A percentile compares a stretch with the other conserved stretches of the same genome.
Evolutionary conservation across 257 asterid species (phyloP).

Genomic region (Solanum sitiens): DNA sequence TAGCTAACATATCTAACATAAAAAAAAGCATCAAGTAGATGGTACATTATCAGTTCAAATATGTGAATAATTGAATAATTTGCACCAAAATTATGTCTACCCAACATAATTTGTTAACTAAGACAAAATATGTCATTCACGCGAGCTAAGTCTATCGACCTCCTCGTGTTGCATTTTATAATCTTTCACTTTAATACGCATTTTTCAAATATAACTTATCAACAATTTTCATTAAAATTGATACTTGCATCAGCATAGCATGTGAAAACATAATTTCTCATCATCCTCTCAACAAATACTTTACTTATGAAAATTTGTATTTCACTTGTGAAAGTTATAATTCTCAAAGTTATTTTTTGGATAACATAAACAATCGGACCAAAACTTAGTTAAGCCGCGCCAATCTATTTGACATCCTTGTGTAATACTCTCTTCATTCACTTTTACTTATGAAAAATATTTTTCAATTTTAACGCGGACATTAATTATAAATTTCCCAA

Average conservation of each 20-base stretch:
- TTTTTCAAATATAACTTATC: no score
- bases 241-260: background rate
- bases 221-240: background rate
- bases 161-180: rapidly evolving
- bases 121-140: background rate
- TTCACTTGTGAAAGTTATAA: background rate
- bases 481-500: no score
- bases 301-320: background rate
- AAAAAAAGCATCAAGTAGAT: background rate
- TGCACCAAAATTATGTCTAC: background rate
- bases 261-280: background rate
- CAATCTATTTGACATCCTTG: no score
- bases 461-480: background rate
- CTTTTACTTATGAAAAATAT: background rate
- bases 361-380: no score
- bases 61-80: background rate
- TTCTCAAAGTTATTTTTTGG: no score
- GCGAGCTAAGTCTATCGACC: no score
- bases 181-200: no score
- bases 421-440: no score
- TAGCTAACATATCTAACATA: background rate
- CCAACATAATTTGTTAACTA: background rate
- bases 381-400: rapidly evolving
- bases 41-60: background rate
- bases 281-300: background rate